Evolutionary conservation across 2,329 filamentous ascomycete genomes (phyloP).

Genomic region (Colletotrichum somersetense): DNA sequence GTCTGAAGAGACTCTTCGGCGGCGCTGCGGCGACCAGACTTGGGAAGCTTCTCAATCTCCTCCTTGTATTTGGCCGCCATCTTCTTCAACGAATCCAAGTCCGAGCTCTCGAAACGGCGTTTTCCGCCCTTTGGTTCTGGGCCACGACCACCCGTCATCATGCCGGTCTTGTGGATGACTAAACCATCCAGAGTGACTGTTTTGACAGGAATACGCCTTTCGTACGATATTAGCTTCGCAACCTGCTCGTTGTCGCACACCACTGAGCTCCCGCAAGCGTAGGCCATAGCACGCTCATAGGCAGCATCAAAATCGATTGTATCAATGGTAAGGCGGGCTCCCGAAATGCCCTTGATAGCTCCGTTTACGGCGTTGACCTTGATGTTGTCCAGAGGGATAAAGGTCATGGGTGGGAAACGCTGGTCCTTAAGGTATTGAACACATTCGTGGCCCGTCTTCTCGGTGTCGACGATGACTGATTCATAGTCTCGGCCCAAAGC

Average conservation of each 20-base stretch:
- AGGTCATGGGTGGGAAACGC: constrained; percentile 87
- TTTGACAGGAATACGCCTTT: constrained; percentile 87
- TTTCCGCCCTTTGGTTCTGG: constrained; percentile 80
- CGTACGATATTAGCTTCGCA: constrained; percentile 91
- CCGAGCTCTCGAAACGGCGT: constrained; percentile 88
- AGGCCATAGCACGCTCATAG: constrained; percentile 91
- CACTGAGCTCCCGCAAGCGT: constrained; percentile 94
- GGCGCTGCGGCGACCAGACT: constrained; percentile 78
- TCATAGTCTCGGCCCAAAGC: constrained; percentile 95
- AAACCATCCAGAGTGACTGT: constrained; percentile 96
- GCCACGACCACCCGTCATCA: constrained; percentile 95
- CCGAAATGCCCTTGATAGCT: constrained; percentile 88
- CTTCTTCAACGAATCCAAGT: constrained; percentile 86
- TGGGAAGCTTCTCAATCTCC: constrained; percentile 84
- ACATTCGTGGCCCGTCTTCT: constrained; percentile 93
- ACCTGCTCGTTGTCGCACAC: constrained; percentile 90
- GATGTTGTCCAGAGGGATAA: constrained; percentile 97
- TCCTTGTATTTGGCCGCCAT: constrained; percentile 80
- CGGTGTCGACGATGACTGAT: constrained; percentile 92
- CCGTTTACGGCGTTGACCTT: constrained; percentile 93
- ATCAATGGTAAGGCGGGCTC: constrained; percentile 91
- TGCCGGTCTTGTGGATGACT: constrained; percentile 94
- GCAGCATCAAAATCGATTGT: constrained; percentile 93
- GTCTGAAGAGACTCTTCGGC: constrained; percentile 86
- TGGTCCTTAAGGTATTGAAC: constrained; percentile 95